A percentile compares a stretch with the other conserved stretches of the same genome.
phyloP scores from a whole-genome alignment of 257 asterid genomes.

The Solanum piurae region DNA sequence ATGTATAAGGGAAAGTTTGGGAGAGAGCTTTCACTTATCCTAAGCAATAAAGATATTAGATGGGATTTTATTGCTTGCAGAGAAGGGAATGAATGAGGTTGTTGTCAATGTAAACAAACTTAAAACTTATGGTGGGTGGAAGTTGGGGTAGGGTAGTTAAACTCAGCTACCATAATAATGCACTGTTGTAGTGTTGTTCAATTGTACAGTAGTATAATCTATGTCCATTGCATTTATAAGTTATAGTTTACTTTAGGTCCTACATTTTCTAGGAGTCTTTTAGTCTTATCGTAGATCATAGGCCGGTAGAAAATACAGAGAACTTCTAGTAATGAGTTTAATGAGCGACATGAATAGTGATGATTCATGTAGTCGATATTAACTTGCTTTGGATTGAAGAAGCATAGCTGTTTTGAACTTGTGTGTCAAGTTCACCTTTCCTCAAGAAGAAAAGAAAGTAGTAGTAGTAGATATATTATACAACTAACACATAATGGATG shows the following conservation, averaged over 20 bases:
- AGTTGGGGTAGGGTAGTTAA: slow-evolving; percentile 1
- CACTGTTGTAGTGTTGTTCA: neutral
- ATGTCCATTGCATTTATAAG: neutral
- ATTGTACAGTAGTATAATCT: neutral
- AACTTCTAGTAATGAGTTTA: neutral
- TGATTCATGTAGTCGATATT: neutral
- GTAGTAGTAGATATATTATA: neutral
- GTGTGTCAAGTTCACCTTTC: neutral
- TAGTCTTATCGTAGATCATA: neutral
- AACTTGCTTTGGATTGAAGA: neutral
- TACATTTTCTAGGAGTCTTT: neutral
- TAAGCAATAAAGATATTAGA: slow-evolving; percentile 2
- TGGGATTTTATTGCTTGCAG: neutral
- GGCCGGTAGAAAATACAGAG: neutral
- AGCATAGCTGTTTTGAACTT: neutral
- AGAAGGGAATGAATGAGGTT: neutral
- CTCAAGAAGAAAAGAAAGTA: neutral
- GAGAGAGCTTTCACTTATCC: neutral
- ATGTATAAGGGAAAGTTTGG: neutral
- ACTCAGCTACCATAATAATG: slow-evolving; percentile 2
- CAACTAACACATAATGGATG: neutral
- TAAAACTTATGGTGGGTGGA: slow-evolving; percentile 1
- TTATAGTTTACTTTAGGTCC: neutral
- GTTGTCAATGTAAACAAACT: slow-evolving; percentile 1
- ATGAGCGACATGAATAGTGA: neutral